These are phyloP conservation scores for Bacterosira constricta DNA, from an alignment of 108 stramenopile genomes.

Conservation along the genomic window DNA sequence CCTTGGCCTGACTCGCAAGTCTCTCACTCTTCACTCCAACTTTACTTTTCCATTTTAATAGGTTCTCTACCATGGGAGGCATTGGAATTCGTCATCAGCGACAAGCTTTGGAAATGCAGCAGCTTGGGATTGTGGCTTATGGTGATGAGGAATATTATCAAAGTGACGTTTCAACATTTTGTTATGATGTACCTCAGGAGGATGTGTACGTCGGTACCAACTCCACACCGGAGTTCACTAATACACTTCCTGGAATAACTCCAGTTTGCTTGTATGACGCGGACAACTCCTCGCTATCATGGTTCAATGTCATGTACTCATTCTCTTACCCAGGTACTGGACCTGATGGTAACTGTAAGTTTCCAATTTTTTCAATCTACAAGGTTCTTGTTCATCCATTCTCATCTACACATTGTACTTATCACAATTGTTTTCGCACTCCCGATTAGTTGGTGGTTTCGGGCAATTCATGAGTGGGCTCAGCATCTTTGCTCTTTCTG, in stretches of 20 bases:
- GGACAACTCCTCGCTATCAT: conserved; percentile 19
- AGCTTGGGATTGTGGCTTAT: conserved; percentile 19
- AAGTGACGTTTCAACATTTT: conserved; percentile 18
- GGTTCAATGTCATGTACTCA: conserved; percentile 61
- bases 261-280: conserved; percentile 51
- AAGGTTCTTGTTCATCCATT: no score
- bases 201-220: conserved; percentile 24
- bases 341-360: conserved; percentile 31
- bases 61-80: conserved; percentile 66
- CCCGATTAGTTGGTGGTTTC: conserved; percentile 29
- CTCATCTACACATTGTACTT: no score
- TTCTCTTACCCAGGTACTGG: conserved; percentile 52
- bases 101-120: conserved; percentile 51
- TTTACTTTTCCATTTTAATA: no score
- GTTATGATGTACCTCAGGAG: conserved; percentile 61
- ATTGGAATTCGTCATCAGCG: conserved; percentile 58
- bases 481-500: conserved; percentile 42
- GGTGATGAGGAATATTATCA: conserved; percentile 40
- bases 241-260: conserved; percentile 48
- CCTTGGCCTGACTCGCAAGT: no score
- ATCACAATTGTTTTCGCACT: no score
- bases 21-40: no score
- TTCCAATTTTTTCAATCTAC: no score
- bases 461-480: conserved; percentile 52
- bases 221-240: conserved; percentile 43